A percentile compares a stretch with the other conserved stretches of the same genome.
phyloP scores from a whole-genome alignment of 1,284 basidiomycete genomes.

The Stygiomarasmius scandens region DNA sequence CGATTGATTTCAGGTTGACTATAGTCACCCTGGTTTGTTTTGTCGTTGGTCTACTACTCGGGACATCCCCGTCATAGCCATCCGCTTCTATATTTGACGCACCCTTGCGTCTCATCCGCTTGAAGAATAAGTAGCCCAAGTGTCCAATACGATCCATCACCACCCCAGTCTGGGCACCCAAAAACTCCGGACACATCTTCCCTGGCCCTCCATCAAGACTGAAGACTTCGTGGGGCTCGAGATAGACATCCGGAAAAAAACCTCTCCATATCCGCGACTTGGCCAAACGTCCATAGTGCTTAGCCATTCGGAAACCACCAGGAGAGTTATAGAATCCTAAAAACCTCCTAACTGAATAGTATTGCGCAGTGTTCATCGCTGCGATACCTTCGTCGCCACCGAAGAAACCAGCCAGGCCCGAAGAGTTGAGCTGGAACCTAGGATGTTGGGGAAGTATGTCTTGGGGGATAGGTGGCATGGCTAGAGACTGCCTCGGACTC shows the following conservation, averaged over 20 bases:
- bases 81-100: neutral
- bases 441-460: neutral
- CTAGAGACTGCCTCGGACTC: no score
- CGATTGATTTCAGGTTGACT: neutral
- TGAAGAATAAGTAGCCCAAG: conserved; percentile 25
- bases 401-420: conserved; percentile 19
- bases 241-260: conserved; percentile 31
- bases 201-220: conserved; percentile 24
- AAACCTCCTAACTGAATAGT: conserved; percentile 30
- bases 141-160: conserved; percentile 29
- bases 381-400: conserved; percentile 37
- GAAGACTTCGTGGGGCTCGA: conserved; percentile 29
- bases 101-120: conserved; percentile 18
- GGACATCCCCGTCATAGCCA: neutral
- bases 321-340: conserved; percentile 39
- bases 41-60: neutral
- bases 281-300: conserved; percentile 27
- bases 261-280: conserved; percentile 32
- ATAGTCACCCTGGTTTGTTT: neutral
- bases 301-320: conserved; percentile 35
- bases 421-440: neutral
- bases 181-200: conserved; percentile 28
- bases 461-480: neutral
- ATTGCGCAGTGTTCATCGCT: conserved; percentile 36
- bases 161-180: conserved; percentile 29